Evolutionary conservation across 257 asterid species (phyloP).

Genomic region (Penstemon barbatus): DNA sequence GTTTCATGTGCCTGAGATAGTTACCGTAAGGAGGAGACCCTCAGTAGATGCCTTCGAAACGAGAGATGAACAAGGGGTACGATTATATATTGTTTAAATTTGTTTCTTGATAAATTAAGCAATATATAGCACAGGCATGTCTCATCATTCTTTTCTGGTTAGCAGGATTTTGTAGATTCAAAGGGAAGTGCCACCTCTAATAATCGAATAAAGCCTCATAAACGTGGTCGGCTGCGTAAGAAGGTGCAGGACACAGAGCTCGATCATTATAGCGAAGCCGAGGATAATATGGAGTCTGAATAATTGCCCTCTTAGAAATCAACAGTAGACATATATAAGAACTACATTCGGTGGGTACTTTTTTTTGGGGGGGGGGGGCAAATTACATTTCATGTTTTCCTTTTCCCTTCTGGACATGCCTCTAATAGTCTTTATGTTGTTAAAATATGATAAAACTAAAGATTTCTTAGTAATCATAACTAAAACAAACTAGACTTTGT

Average conservation of each 20-base stretch:
- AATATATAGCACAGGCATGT: neutral
- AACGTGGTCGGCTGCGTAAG: constrained; percentile 29
- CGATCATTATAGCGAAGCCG: constrained; percentile 49
- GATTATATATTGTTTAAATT: neutral
- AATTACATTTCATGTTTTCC: neutral
- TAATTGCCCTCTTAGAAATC: constrained; percentile 19
- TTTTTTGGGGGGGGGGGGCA: neutral
- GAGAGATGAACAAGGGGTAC: constrained; percentile 44
- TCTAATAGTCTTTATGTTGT: no score
- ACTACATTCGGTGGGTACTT: neutral
- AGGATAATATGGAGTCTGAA: constrained; percentile 44
- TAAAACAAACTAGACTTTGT: neutral
- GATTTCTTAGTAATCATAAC: neutral
- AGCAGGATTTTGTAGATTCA: constrained; percentile 41
- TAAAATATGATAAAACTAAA: no score
- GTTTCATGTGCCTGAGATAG: constrained; percentile 46
- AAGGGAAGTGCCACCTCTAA: constrained; percentile 22
- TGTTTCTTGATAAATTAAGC: neutral
- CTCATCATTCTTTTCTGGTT: constrained; percentile 3
- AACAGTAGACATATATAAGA: neutral
- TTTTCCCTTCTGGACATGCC: no score
- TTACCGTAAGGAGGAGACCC: constrained; percentile 53
- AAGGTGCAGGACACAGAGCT: constrained; percentile 35
- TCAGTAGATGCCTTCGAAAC: constrained; percentile 39
- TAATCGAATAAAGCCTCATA: constrained; percentile 32